Conservation (phyloP, 768 basidiomycete species). For the Saitozyma podzolica region DNA sequence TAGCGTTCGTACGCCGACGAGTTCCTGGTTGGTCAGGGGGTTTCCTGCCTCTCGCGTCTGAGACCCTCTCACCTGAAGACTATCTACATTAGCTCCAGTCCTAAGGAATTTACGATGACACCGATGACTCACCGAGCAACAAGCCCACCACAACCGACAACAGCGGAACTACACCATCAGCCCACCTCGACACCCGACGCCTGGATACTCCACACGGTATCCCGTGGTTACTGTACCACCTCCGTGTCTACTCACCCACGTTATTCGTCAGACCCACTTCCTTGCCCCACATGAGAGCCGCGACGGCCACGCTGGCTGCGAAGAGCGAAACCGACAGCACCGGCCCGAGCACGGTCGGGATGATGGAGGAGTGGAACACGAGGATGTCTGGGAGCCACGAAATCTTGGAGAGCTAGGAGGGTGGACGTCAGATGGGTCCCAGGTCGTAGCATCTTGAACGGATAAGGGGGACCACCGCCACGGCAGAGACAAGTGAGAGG, state of each 20-base stretch:
- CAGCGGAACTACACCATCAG: constrained; percentile 61
- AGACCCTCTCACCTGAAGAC: constrained; percentile 33
- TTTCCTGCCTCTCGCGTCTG: not conserved
- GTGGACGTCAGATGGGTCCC: not conserved
- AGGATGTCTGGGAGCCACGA: constrained; percentile 89
- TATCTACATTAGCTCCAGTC: not conserved
- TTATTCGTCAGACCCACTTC: constrained; percentile 72
- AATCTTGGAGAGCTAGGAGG: constrained; percentile 41
- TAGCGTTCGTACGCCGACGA: constrained; percentile 39
- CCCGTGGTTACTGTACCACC: not conserved
- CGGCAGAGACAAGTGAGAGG: too few relatives aligned
- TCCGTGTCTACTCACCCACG: constrained; percentile 54
- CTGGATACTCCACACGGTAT: not conserved
- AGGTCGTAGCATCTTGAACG: too few relatives aligned
- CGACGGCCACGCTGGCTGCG: constrained; percentile 55
- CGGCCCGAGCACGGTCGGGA: constrained; percentile 71
- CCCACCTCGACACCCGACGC: constrained; percentile 4
- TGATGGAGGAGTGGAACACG: constrained; percentile 76
- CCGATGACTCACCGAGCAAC: constrained; percentile 63
- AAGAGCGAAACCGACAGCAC: constrained; percentile 81
- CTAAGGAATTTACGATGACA: not conserved
- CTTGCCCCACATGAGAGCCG: constrained; percentile 57
- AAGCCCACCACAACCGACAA: constrained; percentile 90
- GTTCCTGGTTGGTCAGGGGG: constrained; percentile 11
- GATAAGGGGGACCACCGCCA: too few relatives aligned